phyloP scores from a whole-genome alignment of 108 stramenopile genomes.

The Chaetoceros tenuissimus region DNA sequence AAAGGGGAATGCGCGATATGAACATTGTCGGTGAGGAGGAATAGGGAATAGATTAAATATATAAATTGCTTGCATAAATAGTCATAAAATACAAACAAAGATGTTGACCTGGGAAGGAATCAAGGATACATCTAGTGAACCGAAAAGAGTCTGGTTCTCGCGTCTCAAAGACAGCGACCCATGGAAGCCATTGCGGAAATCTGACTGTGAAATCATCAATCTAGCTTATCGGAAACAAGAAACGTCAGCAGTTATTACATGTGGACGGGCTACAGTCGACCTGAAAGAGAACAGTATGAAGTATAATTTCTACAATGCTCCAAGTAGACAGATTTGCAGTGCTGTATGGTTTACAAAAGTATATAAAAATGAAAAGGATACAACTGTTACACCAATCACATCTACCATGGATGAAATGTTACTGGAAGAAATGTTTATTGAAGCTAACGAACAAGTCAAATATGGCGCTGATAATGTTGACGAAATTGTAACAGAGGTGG shows the following conservation, averaged over 20 bases:
- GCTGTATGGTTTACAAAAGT: slow-evolving; percentile 65
- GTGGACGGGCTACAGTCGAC: slow-evolving; percentile 58
- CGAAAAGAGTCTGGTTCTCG: slow-evolving; percentile 42
- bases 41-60: no score
- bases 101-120: slow-evolving; percentile 66
- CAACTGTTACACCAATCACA: slow-evolving; percentile 37
- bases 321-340: slow-evolving; percentile 29
- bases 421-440: slow-evolving; percentile 63
- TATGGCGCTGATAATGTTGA: slow-evolving; percentile 45
- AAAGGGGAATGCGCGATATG: no score
- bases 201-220: slow-evolving; percentile 67
- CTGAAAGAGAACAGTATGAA: slow-evolving; percentile 30
- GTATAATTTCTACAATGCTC: slow-evolving; percentile 48
- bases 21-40: no score
- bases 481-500: slow-evolving; percentile 36
- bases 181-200: slow-evolving; percentile 72
- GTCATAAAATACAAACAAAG: no score
- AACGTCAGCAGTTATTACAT: slow-evolving; percentile 53
- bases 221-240: background rate
- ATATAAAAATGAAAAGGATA: slow-evolving; percentile 41
- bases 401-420: slow-evolving; percentile 29
- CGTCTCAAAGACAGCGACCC: slow-evolving; percentile 36
- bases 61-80: no score
- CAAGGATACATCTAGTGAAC: slow-evolving; percentile 46
- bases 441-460: slow-evolving; percentile 38